phyloP scores from a whole-genome alignment of 495 filamentous ascomycete genomes.

The Achaetomiella virescens region DNA sequence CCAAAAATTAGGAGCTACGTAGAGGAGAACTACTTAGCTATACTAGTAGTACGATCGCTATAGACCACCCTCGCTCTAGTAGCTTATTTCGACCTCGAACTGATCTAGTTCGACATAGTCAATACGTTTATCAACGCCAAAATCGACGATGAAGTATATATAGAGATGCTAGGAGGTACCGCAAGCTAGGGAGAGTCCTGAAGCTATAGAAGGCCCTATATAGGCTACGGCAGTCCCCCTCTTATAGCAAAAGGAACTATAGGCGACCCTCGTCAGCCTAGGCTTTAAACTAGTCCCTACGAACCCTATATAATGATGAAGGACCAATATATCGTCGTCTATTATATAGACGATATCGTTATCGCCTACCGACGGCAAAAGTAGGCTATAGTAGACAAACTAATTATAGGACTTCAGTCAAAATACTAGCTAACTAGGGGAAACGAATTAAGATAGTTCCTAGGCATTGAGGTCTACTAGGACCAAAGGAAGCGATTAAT shows the following conservation, averaged over 20 bases:
- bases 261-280: background rate
- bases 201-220: constrained; percentile 14
- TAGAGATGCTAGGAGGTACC: constrained; percentile 10
- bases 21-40: constrained; percentile 15
- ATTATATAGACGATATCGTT: constrained; percentile 13
- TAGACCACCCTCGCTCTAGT: constrained; percentile 12
- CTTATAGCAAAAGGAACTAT: constrained; percentile 18
- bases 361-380: constrained; percentile 7
- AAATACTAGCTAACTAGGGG: constrained; percentile 10
- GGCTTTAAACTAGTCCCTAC: constrained; percentile 11
- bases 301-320: constrained; percentile 7
- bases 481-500: constrained; percentile 6
- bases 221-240: constrained; percentile 16
- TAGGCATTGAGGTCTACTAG: constrained; percentile 6
- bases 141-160: constrained; percentile 8
- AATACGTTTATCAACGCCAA: constrained; percentile 16
- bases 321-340: constrained; percentile 10
- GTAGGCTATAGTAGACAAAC: background rate
- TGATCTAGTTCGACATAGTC: constrained; percentile 15
- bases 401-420: background rate
- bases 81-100: constrained; percentile 14
- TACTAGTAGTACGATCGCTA: constrained; percentile 7
- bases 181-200: constrained; percentile 1
- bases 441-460: constrained; percentile 6
- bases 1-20: constrained; percentile 3